A percentile compares a stretch with the other conserved stretches of the same genome.
phyloP scores from a whole-genome alignment of 192 early-diverging fungal genomes.

The Geosiphon pyriformis region DNA sequence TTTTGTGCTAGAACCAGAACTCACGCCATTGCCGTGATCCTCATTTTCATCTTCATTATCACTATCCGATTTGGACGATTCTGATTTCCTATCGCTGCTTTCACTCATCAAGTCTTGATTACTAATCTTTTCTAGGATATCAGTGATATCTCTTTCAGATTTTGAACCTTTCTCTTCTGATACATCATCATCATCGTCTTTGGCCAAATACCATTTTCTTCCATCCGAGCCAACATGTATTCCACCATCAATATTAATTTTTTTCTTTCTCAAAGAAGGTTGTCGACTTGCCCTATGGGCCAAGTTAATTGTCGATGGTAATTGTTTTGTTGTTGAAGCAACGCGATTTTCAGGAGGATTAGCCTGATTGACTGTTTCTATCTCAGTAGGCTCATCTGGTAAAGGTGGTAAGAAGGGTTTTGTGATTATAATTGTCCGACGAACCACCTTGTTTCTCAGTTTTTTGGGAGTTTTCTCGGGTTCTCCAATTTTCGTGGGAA shows the following conservation, averaged over 20 bases:
- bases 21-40: too few species aligned
- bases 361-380: neutral
- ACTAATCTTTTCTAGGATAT: neutral
- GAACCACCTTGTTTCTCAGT: slow-evolving; percentile 1
- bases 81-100: neutral
- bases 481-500: neutral
- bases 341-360: slow-evolving; percentile 1
- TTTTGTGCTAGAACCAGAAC: too few species aligned
- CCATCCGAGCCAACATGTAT: slow-evolving; percentile 17
- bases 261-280: neutral
- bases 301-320: neutral
- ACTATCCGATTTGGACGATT: neutral
- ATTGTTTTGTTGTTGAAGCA: neutral
- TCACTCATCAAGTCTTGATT: neutral
- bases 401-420: slow-evolving; percentile 20
- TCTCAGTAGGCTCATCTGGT: neutral
- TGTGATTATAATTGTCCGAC: slow-evolving; percentile 23
- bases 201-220: slow-evolving; percentile 10
- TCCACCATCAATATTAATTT: neutral
- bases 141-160: neutral
- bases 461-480: neutral
- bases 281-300: neutral
- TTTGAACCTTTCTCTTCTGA: neutral
- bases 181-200: neutral
- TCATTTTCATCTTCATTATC: neutral